phyloP scores from a whole-genome alignment of 805 yeast genomes.

The Kregervanrija delftensis region DNA sequence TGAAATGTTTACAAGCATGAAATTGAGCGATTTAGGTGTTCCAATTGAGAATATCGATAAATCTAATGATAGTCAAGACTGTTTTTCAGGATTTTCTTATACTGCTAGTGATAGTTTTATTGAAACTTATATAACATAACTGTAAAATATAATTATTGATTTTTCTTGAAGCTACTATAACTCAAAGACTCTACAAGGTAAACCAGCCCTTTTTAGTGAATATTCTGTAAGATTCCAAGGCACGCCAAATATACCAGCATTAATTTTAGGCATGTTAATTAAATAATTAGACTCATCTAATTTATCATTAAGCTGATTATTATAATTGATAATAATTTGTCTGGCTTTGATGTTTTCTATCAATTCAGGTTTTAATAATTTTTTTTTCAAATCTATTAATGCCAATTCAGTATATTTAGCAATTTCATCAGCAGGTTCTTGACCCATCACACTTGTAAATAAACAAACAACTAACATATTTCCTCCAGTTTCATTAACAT shows the following conservation, averaged over 20 bases:
- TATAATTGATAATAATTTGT: conserved; percentile 1
- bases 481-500: conserved; percentile 18
- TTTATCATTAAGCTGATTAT: neutral
- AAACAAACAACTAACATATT: conserved; percentile 50
- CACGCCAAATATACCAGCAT: conserved; percentile 72
- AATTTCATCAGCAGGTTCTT: conserved; percentile 40
- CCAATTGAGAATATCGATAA: conserved; percentile 3
- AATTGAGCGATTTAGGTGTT: conserved; percentile 9
- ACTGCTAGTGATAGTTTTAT: conserved; percentile 34
- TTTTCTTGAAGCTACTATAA: conserved; percentile 14
- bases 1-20: conserved; percentile 62
- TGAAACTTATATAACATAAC: conserved; percentile 18
- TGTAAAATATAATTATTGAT: too few species aligned
- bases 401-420: conserved; percentile 45
- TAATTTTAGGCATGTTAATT: conserved; percentile 68
- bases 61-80: conserved; percentile 5
- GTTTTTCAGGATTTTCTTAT: conserved; percentile 39
- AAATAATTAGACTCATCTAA: neutral
- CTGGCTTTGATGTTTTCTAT: conserved; percentile 5
- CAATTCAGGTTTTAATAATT: conserved; percentile 22
- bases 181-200: conserved; percentile 42
- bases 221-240: conserved; percentile 71
- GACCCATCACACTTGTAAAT: conserved; percentile 60
- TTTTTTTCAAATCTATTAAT: conserved; percentile 36
- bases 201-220: conserved; percentile 31